phyloP scores from a whole-genome alignment of 176 grass and related monocot species.

The Zoysia japonica region DNA sequence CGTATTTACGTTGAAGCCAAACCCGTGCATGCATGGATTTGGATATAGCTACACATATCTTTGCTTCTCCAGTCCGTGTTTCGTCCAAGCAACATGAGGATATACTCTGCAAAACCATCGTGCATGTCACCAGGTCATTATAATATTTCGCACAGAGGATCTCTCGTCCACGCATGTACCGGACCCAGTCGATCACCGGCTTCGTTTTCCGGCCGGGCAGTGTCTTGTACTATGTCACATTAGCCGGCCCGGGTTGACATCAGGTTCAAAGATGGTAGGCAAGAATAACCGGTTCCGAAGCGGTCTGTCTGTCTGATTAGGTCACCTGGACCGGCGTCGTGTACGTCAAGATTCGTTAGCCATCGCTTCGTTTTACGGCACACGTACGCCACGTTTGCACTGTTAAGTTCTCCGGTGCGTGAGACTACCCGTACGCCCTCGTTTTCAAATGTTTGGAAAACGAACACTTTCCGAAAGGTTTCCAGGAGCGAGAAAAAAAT shows the following conservation, averaged over 20 bases:
- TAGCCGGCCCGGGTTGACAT: constrained; percentile 2
- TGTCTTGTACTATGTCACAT: constrained; percentile 31
- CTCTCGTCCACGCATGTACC: not conserved
- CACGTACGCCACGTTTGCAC: constrained; percentile 32
- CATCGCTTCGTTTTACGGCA: not conserved
- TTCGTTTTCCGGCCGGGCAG: not conserved
- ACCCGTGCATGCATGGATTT: not conserved
- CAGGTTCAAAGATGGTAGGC: constrained; percentile 43
- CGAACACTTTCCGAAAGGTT: not conserved
- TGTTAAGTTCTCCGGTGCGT: not conserved
- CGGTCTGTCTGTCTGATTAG: constrained; percentile 15
- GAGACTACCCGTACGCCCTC: not conserved
- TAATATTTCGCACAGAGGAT: not conserved
- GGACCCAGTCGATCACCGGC: not conserved
- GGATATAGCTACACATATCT: not conserved
- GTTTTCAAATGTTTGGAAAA: constrained; percentile 9
- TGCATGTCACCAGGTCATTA: not conserved
- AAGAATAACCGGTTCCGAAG: constrained; percentile 19
- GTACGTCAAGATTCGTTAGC: constrained; percentile 23
- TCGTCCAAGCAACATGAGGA: not conserved
- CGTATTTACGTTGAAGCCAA: too few species aligned
- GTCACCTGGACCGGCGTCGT: constrained; percentile 12
- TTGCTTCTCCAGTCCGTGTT: not conserved
- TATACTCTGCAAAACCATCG: not conserved
- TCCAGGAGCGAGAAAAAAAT: not conserved